Percentiles rank a stretch among this genome's conserved stretches.
Conservation (phyloP, 495 filamentous ascomycete species). For the Hypoxylon lienhwacheense region DNA sequence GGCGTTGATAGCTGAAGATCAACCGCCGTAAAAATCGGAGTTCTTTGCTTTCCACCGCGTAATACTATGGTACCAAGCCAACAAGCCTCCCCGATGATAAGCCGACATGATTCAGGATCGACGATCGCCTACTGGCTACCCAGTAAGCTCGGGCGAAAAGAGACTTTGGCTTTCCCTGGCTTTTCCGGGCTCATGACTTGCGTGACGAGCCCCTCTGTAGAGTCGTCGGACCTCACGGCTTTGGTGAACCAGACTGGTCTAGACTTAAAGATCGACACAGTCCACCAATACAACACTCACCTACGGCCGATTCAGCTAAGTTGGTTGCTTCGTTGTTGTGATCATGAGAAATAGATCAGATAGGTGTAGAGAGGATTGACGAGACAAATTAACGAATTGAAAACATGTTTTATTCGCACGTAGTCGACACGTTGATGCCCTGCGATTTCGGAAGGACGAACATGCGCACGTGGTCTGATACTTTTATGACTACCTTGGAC, state of each 20-base stretch:
- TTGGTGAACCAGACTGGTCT: constrained; percentile 37
- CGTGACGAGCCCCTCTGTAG: constrained; percentile 13
- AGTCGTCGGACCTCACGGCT: constrained; percentile 20
- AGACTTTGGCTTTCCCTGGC: too few species aligned
- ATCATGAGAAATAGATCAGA: constrained; percentile 17
- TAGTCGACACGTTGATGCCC: constrained; percentile 19
- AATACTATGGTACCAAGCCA: constrained; percentile 1
- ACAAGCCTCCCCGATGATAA: constrained; percentile 23
- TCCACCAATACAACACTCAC: constrained; percentile 16
- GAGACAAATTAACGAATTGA: constrained; percentile 19
- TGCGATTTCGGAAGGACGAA: constrained; percentile 9
- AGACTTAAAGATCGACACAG: constrained; percentile 35
- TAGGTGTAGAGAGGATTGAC: constrained; percentile 13
- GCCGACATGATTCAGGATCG: constrained; percentile 23
- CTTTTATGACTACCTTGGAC: too few species aligned
- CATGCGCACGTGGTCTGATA: constrained; percentile 19
- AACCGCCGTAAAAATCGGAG: constrained; percentile 6
- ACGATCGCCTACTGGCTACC: constrained; percentile 18
- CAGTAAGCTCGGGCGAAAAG: constrained; percentile 16
- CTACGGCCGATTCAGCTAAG: not conserved
- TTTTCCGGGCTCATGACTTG: constrained; percentile 26
- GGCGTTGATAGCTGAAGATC: constrained; percentile 18
- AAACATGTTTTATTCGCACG: constrained; percentile 12
- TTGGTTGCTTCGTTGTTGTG: constrained; percentile 3
- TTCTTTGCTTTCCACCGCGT: not conserved